phyloP scores from a whole-genome alignment of 2,329 filamentous ascomycete species.

The Exophiala sideris region DNA sequence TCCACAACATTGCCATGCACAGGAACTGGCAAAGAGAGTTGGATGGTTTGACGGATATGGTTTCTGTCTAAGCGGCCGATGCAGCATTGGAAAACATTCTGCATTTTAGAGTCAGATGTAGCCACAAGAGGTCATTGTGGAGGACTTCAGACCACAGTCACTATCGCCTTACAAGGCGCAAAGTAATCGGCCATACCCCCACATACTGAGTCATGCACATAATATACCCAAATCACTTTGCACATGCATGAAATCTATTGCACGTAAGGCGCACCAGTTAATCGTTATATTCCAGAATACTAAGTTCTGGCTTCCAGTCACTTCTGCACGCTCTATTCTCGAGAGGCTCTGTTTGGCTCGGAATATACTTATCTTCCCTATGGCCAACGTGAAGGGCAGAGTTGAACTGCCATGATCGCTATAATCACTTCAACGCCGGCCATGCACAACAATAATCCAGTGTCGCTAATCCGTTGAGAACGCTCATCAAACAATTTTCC shows the following conservation, averaged over 20 bases:
- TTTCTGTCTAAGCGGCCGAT: slow-evolving; percentile 6
- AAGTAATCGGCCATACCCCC: too few species aligned
- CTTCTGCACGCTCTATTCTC: too few species aligned
- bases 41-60: slow-evolving; percentile 55
- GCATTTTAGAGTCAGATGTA: too few species aligned
- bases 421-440: neutral
- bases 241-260: too few species aligned
- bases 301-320: too few species aligned
- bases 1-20: slow-evolving; percentile 67
- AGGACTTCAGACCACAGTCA: too few species aligned
- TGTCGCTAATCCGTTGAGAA: slow-evolving; percentile 1
- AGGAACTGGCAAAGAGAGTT: slow-evolving; percentile 71
- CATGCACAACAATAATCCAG: neutral
- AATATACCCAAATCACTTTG: too few species aligned
- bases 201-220: too few species aligned
- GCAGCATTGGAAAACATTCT: neutral
- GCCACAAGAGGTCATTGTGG: too few species aligned
- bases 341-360: too few species aligned
- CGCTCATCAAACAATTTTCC: neutral
- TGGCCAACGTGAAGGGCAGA: slow-evolving; percentile 1
- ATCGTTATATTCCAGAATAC: too few species aligned
- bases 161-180: too few species aligned
- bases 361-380: neutral
- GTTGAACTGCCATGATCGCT: slow-evolving; percentile 7
- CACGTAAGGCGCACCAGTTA: neutral